Conservation (phyloP, 352 stramenopile genomes). For the Elongisporangium undulatum region DNA sequence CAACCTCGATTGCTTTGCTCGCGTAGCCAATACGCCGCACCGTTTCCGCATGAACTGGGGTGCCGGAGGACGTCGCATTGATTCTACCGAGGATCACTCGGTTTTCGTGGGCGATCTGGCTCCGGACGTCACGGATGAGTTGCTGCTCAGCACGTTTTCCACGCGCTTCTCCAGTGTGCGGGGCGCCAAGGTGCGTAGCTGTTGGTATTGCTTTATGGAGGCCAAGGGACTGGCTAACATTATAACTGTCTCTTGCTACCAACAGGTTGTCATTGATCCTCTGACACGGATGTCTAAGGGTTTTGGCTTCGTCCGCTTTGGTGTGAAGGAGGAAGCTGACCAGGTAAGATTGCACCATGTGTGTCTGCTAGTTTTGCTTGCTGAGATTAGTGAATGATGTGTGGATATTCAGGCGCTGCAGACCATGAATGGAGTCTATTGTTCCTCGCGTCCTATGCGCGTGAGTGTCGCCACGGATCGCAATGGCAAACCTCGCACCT, state of each 20-base stretch:
- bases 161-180: constrained; percentile 76
- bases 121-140: constrained; percentile 85
- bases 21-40: constrained; percentile 78
- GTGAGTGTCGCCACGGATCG: constrained; percentile 88
- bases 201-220: neutral
- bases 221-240: neutral
- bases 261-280: constrained; percentile 81
- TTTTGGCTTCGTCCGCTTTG: constrained; percentile 91
- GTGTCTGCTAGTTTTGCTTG: neutral
- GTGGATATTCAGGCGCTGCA: constrained; percentile 49
- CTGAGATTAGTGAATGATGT: neutral
- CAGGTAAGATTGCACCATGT: constrained; percentile 13
- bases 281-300: constrained; percentile 89
- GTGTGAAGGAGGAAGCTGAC: constrained; percentile 83
- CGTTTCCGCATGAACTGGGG: constrained; percentile 93
- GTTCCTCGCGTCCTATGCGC: constrained; percentile 84
- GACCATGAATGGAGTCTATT: constrained; percentile 90
- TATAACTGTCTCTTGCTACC: constrained; percentile 4
- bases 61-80: constrained; percentile 79
- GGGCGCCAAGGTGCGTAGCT: constrained; percentile 58
- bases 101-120: constrained; percentile 91
- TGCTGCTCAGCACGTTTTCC: constrained; percentile 83
- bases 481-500: constrained; percentile 29
- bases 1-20: neutral
- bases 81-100: constrained; percentile 82